Percentiles rank a stretch among this genome's conserved stretches.
Conservation (phyloP, 2,329 filamentous ascomycete species). For the Dactylellina haptotyla region DNA sequence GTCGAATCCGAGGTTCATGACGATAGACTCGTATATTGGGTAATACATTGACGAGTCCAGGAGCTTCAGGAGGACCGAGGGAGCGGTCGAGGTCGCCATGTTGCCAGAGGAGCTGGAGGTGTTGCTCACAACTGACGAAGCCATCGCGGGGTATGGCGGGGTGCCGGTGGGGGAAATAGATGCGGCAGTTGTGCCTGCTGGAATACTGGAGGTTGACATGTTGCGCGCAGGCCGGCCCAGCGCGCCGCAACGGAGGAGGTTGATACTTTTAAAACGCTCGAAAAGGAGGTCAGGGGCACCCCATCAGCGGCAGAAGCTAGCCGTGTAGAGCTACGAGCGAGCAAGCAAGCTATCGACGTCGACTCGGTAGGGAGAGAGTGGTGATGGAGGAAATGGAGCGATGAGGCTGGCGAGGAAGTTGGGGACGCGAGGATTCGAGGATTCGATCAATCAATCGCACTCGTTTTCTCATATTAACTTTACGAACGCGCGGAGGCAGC, state of each 20-base stretch:
- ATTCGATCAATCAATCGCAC: not conserved
- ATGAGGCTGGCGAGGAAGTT: not conserved
- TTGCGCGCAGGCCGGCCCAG: not conserved
- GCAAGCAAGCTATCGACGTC: too few relatives aligned
- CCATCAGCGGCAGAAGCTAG: conserved; percentile 5
- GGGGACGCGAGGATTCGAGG: conserved; percentile 5
- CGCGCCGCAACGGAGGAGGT: conserved; percentile 2
- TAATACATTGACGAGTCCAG: conserved; percentile 36
- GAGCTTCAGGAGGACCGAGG: conserved; percentile 24
- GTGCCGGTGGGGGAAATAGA: not conserved
- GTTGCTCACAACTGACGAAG: not conserved
- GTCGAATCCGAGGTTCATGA: conserved; percentile 21
- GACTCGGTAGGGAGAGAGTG: too few relatives aligned
- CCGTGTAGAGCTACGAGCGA: not conserved
- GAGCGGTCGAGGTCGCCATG: not conserved
- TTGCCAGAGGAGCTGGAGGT: not conserved
- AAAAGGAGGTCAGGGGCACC: not conserved
- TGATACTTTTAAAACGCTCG: not conserved
- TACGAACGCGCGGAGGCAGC: too few relatives aligned
- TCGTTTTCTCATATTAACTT: not conserved
- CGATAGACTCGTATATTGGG: conserved; percentile 32
- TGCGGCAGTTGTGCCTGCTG: not conserved
- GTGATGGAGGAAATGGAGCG: not conserved
- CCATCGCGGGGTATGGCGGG: conserved; percentile 10
- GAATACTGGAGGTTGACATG: conserved; percentile 2